Percentiles rank a stretch among this genome's conserved stretches.
These are phyloP conservation scores for Amaranthus tricolor DNA, from an alignment of 179 eudicot genomes.

Conservation along the genomic window DNA sequence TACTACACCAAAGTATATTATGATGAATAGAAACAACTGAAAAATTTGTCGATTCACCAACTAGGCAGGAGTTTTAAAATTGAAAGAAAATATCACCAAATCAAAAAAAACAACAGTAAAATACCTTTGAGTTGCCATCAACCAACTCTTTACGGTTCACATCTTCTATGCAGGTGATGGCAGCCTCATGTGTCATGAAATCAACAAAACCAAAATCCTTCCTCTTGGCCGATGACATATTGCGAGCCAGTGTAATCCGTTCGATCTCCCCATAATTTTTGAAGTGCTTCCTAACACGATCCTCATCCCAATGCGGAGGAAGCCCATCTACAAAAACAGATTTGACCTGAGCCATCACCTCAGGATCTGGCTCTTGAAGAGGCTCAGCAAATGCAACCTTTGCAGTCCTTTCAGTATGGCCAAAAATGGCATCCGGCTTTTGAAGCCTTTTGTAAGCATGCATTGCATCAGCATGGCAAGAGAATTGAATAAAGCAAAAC, in stretches of 20 bases:
- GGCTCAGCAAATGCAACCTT: conserved; percentile 96
- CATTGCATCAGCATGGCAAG: conserved; percentile 88
- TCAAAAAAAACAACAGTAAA: not conserved
- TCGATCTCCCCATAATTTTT: conserved; percentile 72
- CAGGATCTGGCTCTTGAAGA: conserved; percentile 80
- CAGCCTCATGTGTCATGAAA: conserved; percentile 72
- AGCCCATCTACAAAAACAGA: conserved; percentile 87
- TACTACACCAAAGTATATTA: too few relatives aligned
- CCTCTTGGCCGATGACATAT: conserved; percentile 77
- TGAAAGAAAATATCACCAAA: not conserved
- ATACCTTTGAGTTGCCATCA: conserved; percentile 73
- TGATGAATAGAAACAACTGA: not conserved
- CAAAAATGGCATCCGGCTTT: conserved; percentile 76
- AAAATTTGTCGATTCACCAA: not conserved
- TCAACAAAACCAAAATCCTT: conserved; percentile 95
- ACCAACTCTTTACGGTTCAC: conserved; percentile 57
- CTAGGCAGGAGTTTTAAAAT: not conserved
- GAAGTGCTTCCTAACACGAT: conserved; percentile 61
- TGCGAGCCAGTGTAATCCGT: conserved; percentile 64
- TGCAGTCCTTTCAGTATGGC: conserved; percentile 79
- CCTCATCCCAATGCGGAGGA: conserved; percentile 81
- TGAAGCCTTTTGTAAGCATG: conserved; percentile 83
- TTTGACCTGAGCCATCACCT: conserved; percentile 83
- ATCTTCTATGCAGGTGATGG: conserved; percentile 73
- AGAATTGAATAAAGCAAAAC: conserved; percentile 77